Base-by-base conservation (phyloP, 495 filamentous ascomycete species). In the Tricharina praecox region DNA sequence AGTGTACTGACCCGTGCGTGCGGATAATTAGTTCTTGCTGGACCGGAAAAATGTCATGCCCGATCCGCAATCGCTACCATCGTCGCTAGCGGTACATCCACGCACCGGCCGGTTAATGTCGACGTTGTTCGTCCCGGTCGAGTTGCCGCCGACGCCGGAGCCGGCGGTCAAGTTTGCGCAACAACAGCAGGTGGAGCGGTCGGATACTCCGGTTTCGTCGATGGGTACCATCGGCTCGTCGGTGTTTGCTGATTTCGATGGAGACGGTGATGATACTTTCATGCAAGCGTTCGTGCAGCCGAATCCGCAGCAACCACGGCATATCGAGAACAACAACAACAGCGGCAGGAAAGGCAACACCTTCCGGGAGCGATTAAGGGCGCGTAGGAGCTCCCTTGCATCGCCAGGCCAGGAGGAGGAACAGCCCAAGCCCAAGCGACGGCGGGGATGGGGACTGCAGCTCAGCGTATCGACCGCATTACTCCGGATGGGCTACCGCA, bases 221-320 rank as follows among this genome's bases (percentile, higher is more conserved):
- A 37, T 50, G 33, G 33, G 46, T 28, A 34, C 45, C 18, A 45
- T 56, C 41, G 28, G 53, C 21, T 49, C 53, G 21, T 58, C 55
- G 1, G 42, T 53, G 11, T 58, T 58, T 23, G 46, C 46, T 18
- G 54, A 37, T 20, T 44, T 47, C 32, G 47, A 34, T 18, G 33
- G 35, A 9, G 36, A 28, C 24, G 49, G 53, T 41, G 49, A 40
- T 34, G n/a, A n/a, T n/a, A n/a, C n/a, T n/a, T n/a, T n/a, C n/a
- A n/a, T n/a, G n/a, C n/a, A n/a, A n/a, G 28, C 34, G 13, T 58
- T 53, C 25, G 55, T 58, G 15, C 45, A 53, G 36, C 50, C 55
- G 9, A 47, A 50, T 24, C 48, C 49, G 26, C 54, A 24, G 13
- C 55, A 54, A 16, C 18, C 4, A 18, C n/a, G n/a, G n/a, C n/a